phyloP scores from a whole-genome alignment of 768 basidiomycete genomes.

The Rhizopogon sp. region DNA sequence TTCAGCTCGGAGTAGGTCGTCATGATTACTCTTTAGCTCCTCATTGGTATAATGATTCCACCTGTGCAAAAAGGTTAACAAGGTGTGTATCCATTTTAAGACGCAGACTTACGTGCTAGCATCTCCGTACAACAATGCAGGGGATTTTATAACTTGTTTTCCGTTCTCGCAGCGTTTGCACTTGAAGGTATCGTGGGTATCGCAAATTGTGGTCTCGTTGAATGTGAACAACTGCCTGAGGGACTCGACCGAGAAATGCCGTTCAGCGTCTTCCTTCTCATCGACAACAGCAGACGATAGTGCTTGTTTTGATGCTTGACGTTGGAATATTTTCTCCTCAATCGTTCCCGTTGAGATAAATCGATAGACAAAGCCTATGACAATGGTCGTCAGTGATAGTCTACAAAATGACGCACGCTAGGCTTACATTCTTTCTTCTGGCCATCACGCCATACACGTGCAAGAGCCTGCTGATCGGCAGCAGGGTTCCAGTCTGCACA shows the following conservation, averaged over 20 bases:
- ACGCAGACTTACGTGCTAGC: slow-evolving; percentile 81
- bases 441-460: slow-evolving; percentile 98
- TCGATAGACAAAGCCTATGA: slow-evolving; percentile 90
- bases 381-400: neutral
- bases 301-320: slow-evolving; percentile 94
- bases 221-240: slow-evolving; percentile 89
- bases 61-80: slow-evolving; percentile 33
- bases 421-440: slow-evolving; percentile 97
- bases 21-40: slow-evolving; percentile 88
- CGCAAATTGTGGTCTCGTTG: slow-evolving; percentile 80
- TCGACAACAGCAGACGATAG: slow-evolving; percentile 98
- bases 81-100: neutral
- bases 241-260: slow-evolving; percentile 89
- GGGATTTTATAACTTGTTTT: slow-evolving; percentile 75
- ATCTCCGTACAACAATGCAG: slow-evolving; percentile 90
- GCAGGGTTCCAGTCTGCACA: slow-evolving; percentile 95
- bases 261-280: slow-evolving; percentile 91
- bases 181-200: slow-evolving; percentile 98
- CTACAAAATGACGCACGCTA: neutral
- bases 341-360: slow-evolving; percentile 97
- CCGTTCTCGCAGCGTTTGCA: slow-evolving; percentile 89
- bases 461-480: slow-evolving; percentile 96
- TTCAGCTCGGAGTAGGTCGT: slow-evolving; percentile 91
- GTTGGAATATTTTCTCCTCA: slow-evolving; percentile 98
- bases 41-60: slow-evolving; percentile 97